Evolutionary conservation across 1,139 yeast genomes (phyloP), one percentile per base, ranked within the genome.

Genomic region (Chernovozyma sophiae-reginae): DNA sequence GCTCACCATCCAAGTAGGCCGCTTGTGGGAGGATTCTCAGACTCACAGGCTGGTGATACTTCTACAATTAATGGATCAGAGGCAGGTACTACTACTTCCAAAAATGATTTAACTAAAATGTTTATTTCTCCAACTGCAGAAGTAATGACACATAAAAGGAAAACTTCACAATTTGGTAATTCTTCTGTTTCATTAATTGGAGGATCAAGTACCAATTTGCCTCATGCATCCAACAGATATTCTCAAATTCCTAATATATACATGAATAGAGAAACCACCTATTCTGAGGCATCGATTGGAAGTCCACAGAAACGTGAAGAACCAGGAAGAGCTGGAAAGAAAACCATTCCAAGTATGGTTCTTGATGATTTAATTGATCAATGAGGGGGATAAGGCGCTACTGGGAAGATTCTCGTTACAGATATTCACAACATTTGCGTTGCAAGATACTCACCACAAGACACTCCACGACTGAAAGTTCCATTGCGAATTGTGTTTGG

Each of bases 121-220:
- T 85, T 81, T 55, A 77, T 85, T 39, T 82, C 92, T 4, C 95
- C 95, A 26, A 85, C 94, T 2, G 84, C 82, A 15, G 89, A 83
- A 52, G 83, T 81, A 28, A 75, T 80, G 78, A 68, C 68, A 43
- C 72, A 65, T 43, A 65, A 62, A 47, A 51, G 68, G 31, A 58
- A 55, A 37, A 56, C 70, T 2, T 12, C 25, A 17, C 35, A 44
- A 37, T 42, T 39, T 33, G 55, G 49, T 25, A 56, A 57, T 13
- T 52, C 62, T 11, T 57, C 53, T 40, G 45, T 60, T 32, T 54
- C 64, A 11, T 34, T 55, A 25, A 17, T 51, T 38, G 60, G 53
- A 15, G 61, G 55, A 3, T 56, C 65, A 10, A 51, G 53, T 12
- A 39, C 60, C 19, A 65, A 60, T 38, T 47, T 58, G 48, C 56